Evolutionary conservation across 1,139 yeast genomes (phyloP).

Genomic region (Saccharomyces hybrid): DNA sequence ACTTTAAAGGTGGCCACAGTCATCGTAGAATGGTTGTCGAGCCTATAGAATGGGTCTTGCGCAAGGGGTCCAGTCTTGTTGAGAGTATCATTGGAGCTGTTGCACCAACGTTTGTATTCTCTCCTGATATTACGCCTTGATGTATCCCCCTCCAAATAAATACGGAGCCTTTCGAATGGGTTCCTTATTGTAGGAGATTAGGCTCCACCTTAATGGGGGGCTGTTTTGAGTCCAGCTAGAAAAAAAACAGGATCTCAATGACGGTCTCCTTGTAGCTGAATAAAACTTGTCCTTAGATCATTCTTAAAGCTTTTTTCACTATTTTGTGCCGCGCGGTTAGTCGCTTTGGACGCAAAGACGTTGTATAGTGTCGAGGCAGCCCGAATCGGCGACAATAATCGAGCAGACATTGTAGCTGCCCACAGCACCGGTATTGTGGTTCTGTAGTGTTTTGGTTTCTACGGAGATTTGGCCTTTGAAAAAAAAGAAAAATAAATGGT

Average conservation of each 20-base stretch:
- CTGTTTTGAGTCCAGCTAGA: not conserved
- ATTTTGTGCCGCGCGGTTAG: no score
- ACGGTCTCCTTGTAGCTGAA: no score
- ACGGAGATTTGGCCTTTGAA: no score
- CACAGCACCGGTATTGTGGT: no score
- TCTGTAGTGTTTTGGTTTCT: no score
- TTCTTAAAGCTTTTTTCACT: no score
- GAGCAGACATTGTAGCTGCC: no score
- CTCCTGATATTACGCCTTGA: not conserved
- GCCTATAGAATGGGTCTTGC: not conserved
- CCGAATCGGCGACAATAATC: no score
- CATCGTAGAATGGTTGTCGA: not conserved
- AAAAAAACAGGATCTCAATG: not conserved
- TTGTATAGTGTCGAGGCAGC: no score
- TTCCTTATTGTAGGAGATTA: not conserved
- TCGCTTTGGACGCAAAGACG: no score
- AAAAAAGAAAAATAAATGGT: slow-evolving; percentile 6
- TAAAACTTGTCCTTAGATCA: no score
- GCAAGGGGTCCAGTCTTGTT: not conserved
- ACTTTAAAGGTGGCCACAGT: not conserved
- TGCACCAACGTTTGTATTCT: not conserved
- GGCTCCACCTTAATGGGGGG: not conserved
- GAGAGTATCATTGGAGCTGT: not conserved
- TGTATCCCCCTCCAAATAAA: not conserved
- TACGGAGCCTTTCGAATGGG: not conserved